phyloP scores from a whole-genome alignment of 2,329 filamentous ascomycete genomes.

The Alternaria metachromatica region DNA sequence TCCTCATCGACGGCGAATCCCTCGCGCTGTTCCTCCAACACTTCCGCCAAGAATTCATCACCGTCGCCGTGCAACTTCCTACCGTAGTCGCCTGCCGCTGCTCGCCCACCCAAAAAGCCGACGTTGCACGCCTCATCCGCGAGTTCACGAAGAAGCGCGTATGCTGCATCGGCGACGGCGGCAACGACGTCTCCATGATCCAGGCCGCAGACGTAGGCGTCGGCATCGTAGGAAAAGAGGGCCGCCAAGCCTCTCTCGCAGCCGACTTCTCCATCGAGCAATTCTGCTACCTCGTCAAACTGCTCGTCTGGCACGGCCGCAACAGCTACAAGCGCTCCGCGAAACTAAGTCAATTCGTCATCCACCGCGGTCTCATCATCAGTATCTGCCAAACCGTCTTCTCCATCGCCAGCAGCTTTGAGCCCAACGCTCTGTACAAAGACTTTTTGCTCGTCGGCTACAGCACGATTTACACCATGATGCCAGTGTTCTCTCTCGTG shows the following conservation, averaged over 20 bases:
- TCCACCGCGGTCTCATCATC: constrained; percentile 95
- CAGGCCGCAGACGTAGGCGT: constrained; percentile 98
- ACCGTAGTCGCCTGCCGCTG: constrained; percentile 96
- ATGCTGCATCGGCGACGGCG: constrained; percentile 96
- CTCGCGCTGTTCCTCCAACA: constrained; percentile 82
- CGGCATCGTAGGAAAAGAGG: constrained; percentile 97
- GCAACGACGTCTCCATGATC: constrained; percentile 99
- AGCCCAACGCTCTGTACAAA: constrained; percentile 89
- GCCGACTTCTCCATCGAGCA: constrained; percentile 97
- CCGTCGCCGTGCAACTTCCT: constrained; percentile 83
- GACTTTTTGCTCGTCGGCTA: constrained; percentile 98
- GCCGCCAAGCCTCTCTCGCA: constrained; percentile 89
- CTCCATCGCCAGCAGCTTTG: constrained; percentile 89
- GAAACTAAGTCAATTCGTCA: constrained; percentile 97
- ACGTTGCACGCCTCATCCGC: constrained; percentile 88
- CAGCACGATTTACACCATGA: constrained; percentile 92
- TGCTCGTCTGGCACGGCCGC: constrained; percentile 97
- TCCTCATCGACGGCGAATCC: constrained; percentile 94
- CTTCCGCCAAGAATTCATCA: constrained; percentile 85
- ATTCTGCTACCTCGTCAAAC: constrained; percentile 92
- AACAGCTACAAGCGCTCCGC: constrained; percentile 97
- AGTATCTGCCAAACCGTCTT: constrained; percentile 97
- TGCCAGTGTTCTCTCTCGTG: constrained; percentile 90
- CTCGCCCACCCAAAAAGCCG: constrained; percentile 95
- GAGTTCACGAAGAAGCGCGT: constrained; percentile 92